These are phyloP conservation scores for Lagerstroemia speciosa DNA, from an alignment of 345 rosid species.

Conservation along the genomic window DNA sequence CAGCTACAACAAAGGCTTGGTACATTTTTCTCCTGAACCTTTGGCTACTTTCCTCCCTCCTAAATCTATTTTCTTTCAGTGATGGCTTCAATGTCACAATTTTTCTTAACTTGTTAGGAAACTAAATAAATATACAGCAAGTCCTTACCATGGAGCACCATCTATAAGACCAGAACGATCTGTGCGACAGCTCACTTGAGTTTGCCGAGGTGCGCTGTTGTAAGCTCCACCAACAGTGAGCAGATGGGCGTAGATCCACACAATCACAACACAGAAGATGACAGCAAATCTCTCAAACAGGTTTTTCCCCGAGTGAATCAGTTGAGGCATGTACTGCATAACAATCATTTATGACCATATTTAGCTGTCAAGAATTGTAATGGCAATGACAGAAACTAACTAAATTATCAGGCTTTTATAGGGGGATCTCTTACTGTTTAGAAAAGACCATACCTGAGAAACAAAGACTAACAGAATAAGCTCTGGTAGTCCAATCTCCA, in stretches of 20 bases:
- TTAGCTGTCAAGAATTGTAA: background rate
- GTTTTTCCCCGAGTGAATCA: constrained; percentile 39
- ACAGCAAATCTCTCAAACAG: constrained; percentile 75
- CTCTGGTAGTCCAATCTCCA: constrained; percentile 93
- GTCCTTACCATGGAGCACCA: constrained; percentile 80
- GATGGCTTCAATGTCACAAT: background rate
- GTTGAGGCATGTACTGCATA: constrained; percentile 80
- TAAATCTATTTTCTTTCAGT: background rate
- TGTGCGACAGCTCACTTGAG: constrained; percentile 79
- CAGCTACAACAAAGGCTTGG: no score
- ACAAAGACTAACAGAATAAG: constrained; percentile 63
- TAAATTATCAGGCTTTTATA: background rate
- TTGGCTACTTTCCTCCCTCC: background rate
- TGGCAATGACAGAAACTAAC: background rate
- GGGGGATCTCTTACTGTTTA: background rate
- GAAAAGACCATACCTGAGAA: constrained; percentile 54
- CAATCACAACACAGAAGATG: constrained; percentile 61
- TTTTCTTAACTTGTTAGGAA: background rate
- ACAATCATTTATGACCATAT: background rate
- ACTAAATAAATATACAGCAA: constrained; percentile 11
- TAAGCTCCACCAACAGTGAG: constrained; percentile 96
- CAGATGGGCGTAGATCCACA: constrained; percentile 86
- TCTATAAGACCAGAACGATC: constrained; percentile 87
- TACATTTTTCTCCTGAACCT: background rate
- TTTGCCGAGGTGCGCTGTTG: constrained; percentile 43